Evolutionary conservation across 1,284 basidiomycete genomes (phyloP).

Genomic region (Taiwanofungus camphoratus): DNA sequence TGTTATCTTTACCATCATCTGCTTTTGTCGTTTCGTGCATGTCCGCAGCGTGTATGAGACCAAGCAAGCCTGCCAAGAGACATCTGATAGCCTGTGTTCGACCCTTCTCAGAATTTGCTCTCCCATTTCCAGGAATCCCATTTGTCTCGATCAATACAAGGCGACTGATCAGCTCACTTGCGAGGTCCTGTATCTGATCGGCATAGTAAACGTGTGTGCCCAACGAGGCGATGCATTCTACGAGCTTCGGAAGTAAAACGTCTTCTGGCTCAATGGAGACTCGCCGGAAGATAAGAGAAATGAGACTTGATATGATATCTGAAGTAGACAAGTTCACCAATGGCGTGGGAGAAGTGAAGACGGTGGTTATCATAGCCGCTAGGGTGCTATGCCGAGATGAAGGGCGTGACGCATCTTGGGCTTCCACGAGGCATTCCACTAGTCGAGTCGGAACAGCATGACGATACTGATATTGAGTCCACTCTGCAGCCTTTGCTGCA

Average conservation of each 20-base stretch:
- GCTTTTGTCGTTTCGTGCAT: constrained; percentile 32
- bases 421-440: constrained; percentile 74
- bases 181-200: constrained; percentile 93
- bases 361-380: constrained; percentile 79
- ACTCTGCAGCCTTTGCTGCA: constrained; percentile 69
- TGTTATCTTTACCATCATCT: constrained; percentile 15
- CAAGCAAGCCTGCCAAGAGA: constrained; percentile 65
- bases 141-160: constrained; percentile 69
- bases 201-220: constrained; percentile 92
- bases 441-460: constrained; percentile 84
- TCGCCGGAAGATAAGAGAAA: constrained; percentile 70
- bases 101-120: constrained; percentile 37
- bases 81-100: constrained; percentile 70
- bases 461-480: constrained; percentile 90
- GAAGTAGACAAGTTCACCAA: constrained; percentile 90
- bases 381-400: constrained; percentile 62
- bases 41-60: constrained; percentile 67
- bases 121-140: constrained; percentile 45
- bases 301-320: constrained; percentile 78
- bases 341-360: constrained; percentile 78
- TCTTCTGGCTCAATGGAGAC: constrained; percentile 65
- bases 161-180: constrained; percentile 77
- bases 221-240: constrained; percentile 79
- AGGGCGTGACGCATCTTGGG: constrained; percentile 51
- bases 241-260: constrained; percentile 61